These are phyloP conservation scores for Plectosphaerella plurivora DNA, from an alignment of 2,329 filamentous ascomycete species.

Conservation along the genomic window DNA sequence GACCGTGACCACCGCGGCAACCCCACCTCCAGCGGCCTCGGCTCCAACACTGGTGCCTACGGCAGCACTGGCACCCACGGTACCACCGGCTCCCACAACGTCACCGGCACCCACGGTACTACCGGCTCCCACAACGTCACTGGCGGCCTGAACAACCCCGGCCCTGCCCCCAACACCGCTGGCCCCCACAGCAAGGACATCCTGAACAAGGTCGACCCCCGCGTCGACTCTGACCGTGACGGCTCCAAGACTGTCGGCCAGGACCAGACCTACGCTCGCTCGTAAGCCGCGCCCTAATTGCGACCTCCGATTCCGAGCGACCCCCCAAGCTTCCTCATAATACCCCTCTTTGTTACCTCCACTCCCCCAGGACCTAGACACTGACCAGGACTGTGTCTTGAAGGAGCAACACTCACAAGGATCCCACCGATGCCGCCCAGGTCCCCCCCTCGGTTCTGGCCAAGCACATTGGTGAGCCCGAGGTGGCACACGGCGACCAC, in stretches of 20 bases:
- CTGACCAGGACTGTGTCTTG: conserved; percentile 7
- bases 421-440: conserved; percentile 52
- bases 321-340: neutral
- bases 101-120: conserved; percentile 14
- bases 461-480: conserved; percentile 40
- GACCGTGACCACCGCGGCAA: conserved; percentile 38
- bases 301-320: neutral
- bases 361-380: conserved; percentile 6
- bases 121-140: conserved; percentile 16
- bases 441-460: conserved; percentile 51
- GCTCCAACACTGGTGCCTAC: conserved; percentile 14
- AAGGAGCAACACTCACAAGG: conserved; percentile 21
- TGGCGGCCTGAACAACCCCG: conserved; percentile 17
- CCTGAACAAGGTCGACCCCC: conserved; percentile 51
- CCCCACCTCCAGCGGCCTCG: conserved; percentile 15
- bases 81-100: conserved; percentile 13
- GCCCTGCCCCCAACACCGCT: conserved; percentile 27
- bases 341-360: neutral
- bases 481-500: conserved; percentile 38
- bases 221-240: conserved; percentile 52
- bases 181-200: conserved; percentile 45
- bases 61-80: conserved; percentile 9
- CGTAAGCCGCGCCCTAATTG: conserved; percentile 22
- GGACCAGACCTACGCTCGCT: conserved; percentile 40
- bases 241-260: conserved; percentile 49